A percentile compares a stretch with the other conserved stretches of the same genome.
phyloP scores from a whole-genome alignment of 2,329 filamentous ascomycete species.

The Chrysoporthe cubensis region DNA sequence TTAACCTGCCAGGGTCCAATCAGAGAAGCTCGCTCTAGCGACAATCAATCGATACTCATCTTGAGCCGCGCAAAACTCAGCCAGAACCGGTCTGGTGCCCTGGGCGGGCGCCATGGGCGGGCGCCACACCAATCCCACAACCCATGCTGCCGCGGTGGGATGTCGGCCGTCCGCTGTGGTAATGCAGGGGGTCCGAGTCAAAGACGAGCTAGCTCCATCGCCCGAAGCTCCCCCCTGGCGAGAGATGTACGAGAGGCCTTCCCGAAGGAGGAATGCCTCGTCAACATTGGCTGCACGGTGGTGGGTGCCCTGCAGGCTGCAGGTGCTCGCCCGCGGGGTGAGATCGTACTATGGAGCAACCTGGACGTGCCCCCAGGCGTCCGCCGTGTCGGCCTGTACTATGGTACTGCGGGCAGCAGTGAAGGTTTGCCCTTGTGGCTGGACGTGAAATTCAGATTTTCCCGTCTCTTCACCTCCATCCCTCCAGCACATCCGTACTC shows the following conservation, averaged over 20 bases:
- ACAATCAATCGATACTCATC: constrained; percentile 7
- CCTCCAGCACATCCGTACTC: constrained; percentile 7
- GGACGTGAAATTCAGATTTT: not conserved
- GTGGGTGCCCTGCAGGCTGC: constrained; percentile 9
- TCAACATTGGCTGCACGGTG: constrained; percentile 1
- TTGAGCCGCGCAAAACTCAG: constrained; percentile 12
- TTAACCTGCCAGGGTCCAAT: not conserved
- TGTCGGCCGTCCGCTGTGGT: not conserved
- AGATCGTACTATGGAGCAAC: constrained; percentile 16
- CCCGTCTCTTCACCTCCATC: not conserved
- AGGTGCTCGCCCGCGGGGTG: constrained; percentile 15
- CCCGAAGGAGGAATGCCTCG: constrained; percentile 7
- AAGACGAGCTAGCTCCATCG: not conserved
- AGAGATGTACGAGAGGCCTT: not conserved
- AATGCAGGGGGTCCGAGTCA: constrained; percentile 14
- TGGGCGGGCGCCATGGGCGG: not conserved
- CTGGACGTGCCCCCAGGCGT: constrained; percentile 2
- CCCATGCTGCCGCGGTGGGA: not conserved
- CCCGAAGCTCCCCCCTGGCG: not conserved
- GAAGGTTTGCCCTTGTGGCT: not conserved
- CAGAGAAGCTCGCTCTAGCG: not conserved
- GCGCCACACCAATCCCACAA: constrained; percentile 3
- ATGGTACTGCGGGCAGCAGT: not conserved
- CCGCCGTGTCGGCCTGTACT: constrained; percentile 16
- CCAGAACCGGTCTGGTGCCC: not conserved